These are phyloP conservation scores for Fusarium multiceps DNA, from an alignment of 2,329 filamentous ascomycete genomes.

Conservation along the genomic window DNA sequence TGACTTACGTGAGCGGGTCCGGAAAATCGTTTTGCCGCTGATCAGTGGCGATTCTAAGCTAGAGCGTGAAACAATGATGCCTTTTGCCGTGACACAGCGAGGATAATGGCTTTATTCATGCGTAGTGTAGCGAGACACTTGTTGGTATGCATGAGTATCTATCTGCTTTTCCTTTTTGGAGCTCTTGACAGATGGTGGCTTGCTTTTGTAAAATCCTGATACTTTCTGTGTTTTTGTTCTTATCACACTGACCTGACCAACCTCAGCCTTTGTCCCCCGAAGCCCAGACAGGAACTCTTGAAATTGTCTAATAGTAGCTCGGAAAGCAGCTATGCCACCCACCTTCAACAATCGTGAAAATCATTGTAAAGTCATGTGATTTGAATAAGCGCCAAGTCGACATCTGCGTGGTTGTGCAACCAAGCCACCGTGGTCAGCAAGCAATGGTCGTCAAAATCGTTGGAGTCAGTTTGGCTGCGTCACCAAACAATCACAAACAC, in stretches of 20 bases:
- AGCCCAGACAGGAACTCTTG: fast-evolving
- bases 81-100: background rate
- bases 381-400: background rate
- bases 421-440: background rate
- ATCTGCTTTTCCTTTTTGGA: background rate
- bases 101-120: background rate
- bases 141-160: fast-evolving
- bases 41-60: background rate
- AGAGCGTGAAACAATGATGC: background rate
- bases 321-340: background rate
- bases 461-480: background rate
- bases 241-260: fast-evolving
- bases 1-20: background rate
- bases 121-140: fast-evolving
- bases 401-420: background rate
- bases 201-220: too few relatives aligned
- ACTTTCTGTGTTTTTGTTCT: too few relatives aligned
- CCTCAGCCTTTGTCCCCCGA: too few relatives aligned
- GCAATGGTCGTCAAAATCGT: background rate
- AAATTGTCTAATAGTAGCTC: too few relatives aligned
- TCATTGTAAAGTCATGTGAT: background rate
- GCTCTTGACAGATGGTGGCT: background rate
- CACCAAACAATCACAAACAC: background rate
- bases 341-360: background rate
- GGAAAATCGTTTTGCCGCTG: too few relatives aligned